Evolutionary conservation across 805 yeast species (phyloP), one percentile per base, ranked within the genome.

Genomic region (Lachancea sp.): DNA sequence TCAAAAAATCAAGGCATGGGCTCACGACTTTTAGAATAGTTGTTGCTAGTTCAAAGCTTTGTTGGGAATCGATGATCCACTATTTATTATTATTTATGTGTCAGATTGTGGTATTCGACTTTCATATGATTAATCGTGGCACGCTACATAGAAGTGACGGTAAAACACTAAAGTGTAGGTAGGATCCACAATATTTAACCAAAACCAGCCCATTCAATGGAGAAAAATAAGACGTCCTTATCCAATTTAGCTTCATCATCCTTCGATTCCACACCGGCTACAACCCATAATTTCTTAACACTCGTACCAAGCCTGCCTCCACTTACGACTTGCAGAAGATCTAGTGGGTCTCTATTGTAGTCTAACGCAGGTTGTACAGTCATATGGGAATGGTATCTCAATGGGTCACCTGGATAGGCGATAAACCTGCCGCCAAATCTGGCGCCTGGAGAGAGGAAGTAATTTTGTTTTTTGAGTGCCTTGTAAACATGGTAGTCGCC

Each of bases 131-230:
- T n/a, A n/a, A n/a, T n/a, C n/a, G n/a, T n/a, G 25, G 11, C 25
- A 23, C 8, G 8, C 25, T 23, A 11, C 11, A 23, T 8, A 23
- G 11, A 23, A 23, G 25, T 7, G 7, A 29, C 33, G 7, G 12
- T 16, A 6, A 6, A 29, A 8, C 8, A 26, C n/a, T 6, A 12
- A 13, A 12, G 9, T 11, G 20, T 6, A 13, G 16, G 9, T n/a
- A 13, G 8, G 8, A 16, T n/a, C 7, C n/a, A 8, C 26, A 11
- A 19, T 9, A 7, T 8, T 17, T 37, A 87, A 42, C 96, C 97
- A 65, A 90, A 90, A 0, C 96, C 97, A 0, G 97, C 88, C 98
- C 98, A 90, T 63, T 90, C 96, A 2, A 90, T 67, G 5, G 95
- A 82, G 55, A 77, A 90, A 13, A 74, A 72, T 34, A 63, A 65